Evolutionary conservation across 139 green algal genomes (phyloP), one percentile per base, ranked within the genome.

Genomic region (Chlorella ohadii): DNA sequence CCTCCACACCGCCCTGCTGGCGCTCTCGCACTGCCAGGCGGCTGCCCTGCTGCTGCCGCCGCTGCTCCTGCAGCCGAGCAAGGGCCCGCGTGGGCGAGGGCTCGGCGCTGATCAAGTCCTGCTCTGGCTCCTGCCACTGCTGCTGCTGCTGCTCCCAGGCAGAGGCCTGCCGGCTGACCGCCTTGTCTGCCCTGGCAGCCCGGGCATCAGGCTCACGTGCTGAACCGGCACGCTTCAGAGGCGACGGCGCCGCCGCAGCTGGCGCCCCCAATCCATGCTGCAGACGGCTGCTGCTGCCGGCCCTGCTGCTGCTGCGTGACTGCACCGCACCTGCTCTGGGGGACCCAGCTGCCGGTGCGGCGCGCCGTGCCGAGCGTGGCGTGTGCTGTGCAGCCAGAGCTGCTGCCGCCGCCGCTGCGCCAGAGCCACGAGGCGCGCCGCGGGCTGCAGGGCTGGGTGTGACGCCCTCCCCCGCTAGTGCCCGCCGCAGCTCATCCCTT

Each of bases 401-500:
- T 12, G 61, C 61, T 20, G 6, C 68, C 12, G 68, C 38, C 25
- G 56, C 17, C 9, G 25, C 15, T 59, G 41, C 71, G 27, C 72
- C 72, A 9, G 41, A 19, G 39, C 1, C 38, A 9, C 2, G 47
- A 41, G 4, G 11, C 17, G 12, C 28, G 4, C 28, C 44, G 3
- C 25, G 39, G 36, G 12, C 22, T 4, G 59, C 36, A 31, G 36
- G 76, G 76, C 59, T 72, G 76, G 76, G 76, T 0, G 76, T 82
- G 57, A 61, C 22, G 36, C 76, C 76, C 17, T 72, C 36, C 2
- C 76, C 76, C 1, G 76, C 76, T 59, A 82, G 59, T 36, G 39
- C 76, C 11, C 76, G 59, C 76, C 76, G 76, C 76, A 82, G 76
- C 76, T 82, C 76, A 23, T 82, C 59, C 23, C 76, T 36, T 59